Percentiles rank a stretch among this genome's conserved stretches.
Conservation (phyloP, 2,329 filamentous ascomycete genomes). For the Chaetomium strumarium region DNA sequence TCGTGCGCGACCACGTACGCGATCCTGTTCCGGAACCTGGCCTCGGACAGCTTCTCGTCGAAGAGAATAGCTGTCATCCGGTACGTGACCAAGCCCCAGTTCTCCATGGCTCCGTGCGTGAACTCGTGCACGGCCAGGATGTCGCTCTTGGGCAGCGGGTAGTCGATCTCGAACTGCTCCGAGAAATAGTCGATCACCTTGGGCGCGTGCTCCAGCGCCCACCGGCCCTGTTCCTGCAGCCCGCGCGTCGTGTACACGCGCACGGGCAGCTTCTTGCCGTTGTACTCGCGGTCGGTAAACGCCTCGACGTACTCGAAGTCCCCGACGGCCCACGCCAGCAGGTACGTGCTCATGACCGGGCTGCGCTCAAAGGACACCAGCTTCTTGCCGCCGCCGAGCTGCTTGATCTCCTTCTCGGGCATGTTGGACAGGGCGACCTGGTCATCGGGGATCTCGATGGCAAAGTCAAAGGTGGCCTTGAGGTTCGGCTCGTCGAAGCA, state of each 20-base stretch:
- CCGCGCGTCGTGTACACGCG: conserved; percentile 93
- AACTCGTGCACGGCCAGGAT: conserved; percentile 91
- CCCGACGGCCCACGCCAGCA: conserved; percentile 89
- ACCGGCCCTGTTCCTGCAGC: conserved; percentile 86
- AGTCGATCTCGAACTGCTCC: conserved; percentile 87
- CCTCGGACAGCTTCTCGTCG: conserved; percentile 85
- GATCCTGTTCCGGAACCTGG: conserved; percentile 84
- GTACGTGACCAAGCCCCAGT: conserved; percentile 96
- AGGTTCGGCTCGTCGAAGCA: conserved; percentile 98
- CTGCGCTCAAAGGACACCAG: conserved; percentile 74
- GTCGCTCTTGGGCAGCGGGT: conserved; percentile 88
- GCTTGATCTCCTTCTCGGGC: conserved; percentile 69
- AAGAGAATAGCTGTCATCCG: conserved; percentile 93
- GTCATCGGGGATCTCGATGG: conserved; percentile 84
- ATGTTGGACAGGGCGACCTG: conserved; percentile 92
- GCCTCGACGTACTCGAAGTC: conserved; percentile 97
- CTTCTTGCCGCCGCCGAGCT: conserved; percentile 59
- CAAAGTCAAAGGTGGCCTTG: conserved; percentile 92
- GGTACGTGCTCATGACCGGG: conserved; percentile 86
- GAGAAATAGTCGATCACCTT: conserved; percentile 96
- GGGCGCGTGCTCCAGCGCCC: conserved; percentile 84
- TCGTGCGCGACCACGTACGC: conserved; percentile 99
- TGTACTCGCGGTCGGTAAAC: conserved; percentile 82
- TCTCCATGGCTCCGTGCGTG: conserved; percentile 83
- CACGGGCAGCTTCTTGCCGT: conserved; percentile 84